A percentile compares a stretch with the other conserved stretches of the same genome.
Conservation (phyloP, 2,329 filamentous ascomycete genomes). For the Aspergillus sp. region DNA sequence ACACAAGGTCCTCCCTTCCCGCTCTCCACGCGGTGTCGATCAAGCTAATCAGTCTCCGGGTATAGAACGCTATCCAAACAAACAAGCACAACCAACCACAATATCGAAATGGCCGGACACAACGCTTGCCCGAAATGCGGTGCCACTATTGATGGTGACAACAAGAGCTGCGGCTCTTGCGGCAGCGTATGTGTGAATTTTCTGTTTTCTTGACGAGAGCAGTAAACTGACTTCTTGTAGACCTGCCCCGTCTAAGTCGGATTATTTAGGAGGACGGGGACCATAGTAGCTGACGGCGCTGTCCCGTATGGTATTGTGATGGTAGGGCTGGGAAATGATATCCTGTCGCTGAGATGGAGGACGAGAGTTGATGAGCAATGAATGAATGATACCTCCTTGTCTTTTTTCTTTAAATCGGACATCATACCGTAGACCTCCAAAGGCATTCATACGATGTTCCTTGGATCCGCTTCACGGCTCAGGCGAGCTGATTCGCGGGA, state of each 20-base stretch:
- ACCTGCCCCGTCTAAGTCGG: slow-evolving; percentile 21
- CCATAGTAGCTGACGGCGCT: not conserved
- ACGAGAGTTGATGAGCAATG: slow-evolving; percentile 10
- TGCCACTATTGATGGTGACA: slow-evolving; percentile 23
- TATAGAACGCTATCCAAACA: not conserved
- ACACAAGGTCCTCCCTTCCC: not conserved
- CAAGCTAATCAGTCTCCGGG: not conserved
- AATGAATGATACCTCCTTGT: slow-evolving; percentile 6
- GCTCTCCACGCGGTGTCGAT: not conserved
- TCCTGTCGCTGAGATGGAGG: not conserved
- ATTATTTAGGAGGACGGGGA: not conserved
- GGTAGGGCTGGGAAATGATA: not conserved
- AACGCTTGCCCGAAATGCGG: slow-evolving; percentile 28
- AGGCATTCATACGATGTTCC: slow-evolving; percentile 12
- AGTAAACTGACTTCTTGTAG: slow-evolving; percentile 13
- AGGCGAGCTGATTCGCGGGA: not conserved
- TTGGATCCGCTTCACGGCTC: slow-evolving; percentile 4
- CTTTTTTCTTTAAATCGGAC: not conserved
- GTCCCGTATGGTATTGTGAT: not conserved
- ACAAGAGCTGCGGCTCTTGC: slow-evolving; percentile 31
- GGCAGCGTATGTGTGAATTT: slow-evolving; percentile 22
- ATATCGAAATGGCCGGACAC: slow-evolving; percentile 24
- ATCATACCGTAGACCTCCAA: not conserved
- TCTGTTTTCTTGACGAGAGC: not conserved
- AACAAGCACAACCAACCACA: not conserved